A percentile compares a stretch with the other conserved stretches of the same genome.
phyloP scores from a whole-genome alignment of 1,284 basidiomycete genomes.

The Gomphus bonarii region DNA sequence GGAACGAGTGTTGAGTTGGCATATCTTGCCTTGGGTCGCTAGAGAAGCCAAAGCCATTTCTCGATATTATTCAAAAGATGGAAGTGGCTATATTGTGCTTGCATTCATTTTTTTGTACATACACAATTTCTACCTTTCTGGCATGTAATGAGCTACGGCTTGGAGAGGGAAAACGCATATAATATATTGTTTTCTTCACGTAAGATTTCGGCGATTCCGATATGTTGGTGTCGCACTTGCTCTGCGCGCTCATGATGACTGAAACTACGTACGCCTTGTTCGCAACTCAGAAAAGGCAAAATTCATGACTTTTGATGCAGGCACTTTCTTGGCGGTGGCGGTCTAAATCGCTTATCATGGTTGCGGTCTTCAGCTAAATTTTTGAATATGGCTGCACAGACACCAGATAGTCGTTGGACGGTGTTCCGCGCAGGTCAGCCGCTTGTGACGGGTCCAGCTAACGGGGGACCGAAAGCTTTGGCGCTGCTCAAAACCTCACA shows the following conservation, averaged over 20 bases:
- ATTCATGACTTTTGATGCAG: neutral
- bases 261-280: neutral
- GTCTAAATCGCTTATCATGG: constrained; percentile 83
- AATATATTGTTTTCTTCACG: neutral
- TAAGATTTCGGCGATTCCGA: neutral
- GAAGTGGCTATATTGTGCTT: neutral
- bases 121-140: neutral
- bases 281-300: neutral
- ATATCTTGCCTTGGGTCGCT: neutral
- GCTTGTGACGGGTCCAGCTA: constrained; percentile 28
- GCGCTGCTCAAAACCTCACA: constrained; percentile 47
- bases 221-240: too few relatives aligned
- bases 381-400: constrained; percentile 54
- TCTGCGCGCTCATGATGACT: neutral
- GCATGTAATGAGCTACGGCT: neutral
- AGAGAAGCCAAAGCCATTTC: neutral
- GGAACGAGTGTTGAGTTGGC: constrained; percentile 10
- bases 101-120: constrained; percentile 5
- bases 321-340: constrained; percentile 65
- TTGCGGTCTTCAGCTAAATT: constrained; percentile 63
- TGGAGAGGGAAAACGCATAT: neutral
- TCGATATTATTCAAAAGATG: constrained; percentile 1
- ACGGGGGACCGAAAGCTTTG: constrained; percentile 23
- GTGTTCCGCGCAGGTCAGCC: constrained; percentile 64
- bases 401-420: constrained; percentile 59